A percentile compares a stretch with the other conserved stretches of the same genome.
phyloP scores from a whole-genome alignment of 208 protist species.

The Kentomonas sorsogonicus region DNA sequence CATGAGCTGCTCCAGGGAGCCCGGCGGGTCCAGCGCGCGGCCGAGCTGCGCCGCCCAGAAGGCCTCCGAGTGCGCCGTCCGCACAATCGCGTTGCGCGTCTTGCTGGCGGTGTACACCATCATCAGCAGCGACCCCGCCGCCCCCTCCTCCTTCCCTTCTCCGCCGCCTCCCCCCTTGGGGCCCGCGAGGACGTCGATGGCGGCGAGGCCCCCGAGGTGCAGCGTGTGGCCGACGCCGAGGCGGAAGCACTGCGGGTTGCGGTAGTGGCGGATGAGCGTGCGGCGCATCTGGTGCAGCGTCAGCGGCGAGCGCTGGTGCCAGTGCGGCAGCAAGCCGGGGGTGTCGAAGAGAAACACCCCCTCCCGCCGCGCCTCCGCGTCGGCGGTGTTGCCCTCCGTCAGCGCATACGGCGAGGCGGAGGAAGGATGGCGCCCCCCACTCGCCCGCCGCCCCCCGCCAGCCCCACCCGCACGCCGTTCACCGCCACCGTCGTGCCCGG shows the following conservation, averaged over 20 bases:
- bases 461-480: conserved; percentile 68
- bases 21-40: conserved; percentile 67
- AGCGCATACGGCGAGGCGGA: background rate
- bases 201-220: conserved; percentile 78
- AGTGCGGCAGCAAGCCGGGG: conserved; percentile 83
- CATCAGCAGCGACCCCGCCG: conserved; percentile 69
- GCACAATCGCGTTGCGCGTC: conserved; percentile 68
- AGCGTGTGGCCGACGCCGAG: conserved; percentile 79
- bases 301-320: conserved; percentile 73
- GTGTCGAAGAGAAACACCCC: conserved; percentile 83
- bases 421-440: background rate
- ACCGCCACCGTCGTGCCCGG: conserved; percentile 85
- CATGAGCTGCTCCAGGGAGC: conserved; percentile 76
- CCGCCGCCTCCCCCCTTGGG: no score
- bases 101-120: conserved; percentile 89
- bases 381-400: background rate
- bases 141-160: no score
- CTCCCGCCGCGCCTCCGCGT: conserved; percentile 1
- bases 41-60: conserved; percentile 87
- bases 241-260: conserved; percentile 84
- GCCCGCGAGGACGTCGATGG: conserved; percentile 80
- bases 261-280: conserved; percentile 80
- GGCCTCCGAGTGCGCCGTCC: conserved; percentile 59
- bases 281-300: conserved; percentile 88
- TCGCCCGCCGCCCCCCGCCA: conserved; percentile 14